These are phyloP conservation scores for Inga leiocalycina DNA, from an alignment of 306 rosid species.

Conservation along the genomic window DNA sequence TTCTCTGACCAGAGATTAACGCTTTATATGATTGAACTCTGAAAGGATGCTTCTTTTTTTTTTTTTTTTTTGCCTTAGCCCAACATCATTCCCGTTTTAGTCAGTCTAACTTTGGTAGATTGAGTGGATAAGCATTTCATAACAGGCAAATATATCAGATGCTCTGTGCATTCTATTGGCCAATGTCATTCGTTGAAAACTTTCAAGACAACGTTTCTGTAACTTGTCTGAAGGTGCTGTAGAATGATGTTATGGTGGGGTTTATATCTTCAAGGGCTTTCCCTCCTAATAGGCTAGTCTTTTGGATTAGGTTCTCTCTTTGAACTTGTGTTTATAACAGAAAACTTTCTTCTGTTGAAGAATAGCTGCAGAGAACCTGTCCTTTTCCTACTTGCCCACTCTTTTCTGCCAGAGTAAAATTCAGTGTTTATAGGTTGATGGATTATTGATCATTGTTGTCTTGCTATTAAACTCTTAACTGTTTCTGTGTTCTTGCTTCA, in stretches of 20 bases:
- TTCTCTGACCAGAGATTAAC: not conserved
- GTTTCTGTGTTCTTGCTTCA: constrained; percentile 38
- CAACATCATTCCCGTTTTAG: not conserved
- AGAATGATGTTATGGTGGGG: no score
- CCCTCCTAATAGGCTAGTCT: no score
- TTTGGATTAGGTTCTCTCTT: no score
- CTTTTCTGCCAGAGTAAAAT: not conserved
- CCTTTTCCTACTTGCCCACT: not conserved
- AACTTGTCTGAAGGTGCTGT: not conserved
- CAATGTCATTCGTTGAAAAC: not conserved
- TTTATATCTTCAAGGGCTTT: no score
- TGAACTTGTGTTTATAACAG: no score
- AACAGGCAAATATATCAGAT: not conserved
- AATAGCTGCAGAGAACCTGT: not conserved
- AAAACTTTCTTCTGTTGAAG: not conserved
- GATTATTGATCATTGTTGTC: not conserved
- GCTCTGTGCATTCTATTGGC: not conserved
- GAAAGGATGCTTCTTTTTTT: not conserved
- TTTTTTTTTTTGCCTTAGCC: no score
- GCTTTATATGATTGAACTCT: not conserved
- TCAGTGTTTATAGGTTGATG: no score
- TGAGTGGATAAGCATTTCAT: not conserved
- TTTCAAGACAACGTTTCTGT: not conserved
- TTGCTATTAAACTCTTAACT: constrained; percentile 15
- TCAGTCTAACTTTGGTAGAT: not conserved